Evolutionary conservation across 495 filamentous ascomycete genomes (phyloP), one percentile per base, ranked within the genome.

Genomic region (Lindgomyces ingoldianus): DNA sequence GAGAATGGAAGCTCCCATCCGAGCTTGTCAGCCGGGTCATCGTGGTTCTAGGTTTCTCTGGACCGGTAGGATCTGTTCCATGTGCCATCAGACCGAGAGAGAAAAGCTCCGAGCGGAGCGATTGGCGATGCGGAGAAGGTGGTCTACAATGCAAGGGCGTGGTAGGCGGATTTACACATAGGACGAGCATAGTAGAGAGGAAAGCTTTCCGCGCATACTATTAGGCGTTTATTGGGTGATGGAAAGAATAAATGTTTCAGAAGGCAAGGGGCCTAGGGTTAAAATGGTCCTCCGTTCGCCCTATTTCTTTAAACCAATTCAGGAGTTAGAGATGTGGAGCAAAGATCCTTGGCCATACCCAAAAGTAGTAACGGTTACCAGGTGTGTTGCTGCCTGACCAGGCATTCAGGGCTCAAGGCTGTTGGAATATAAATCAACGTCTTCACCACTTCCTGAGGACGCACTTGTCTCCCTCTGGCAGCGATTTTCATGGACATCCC

Each of bases 1-100:
- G 18, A 30, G 21, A 51, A 12, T 19, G 14, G 19, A 33, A 11
- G 21, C 44, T 9, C 44, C 49, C 1, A 9, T 54, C n/a, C 19
- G 46, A 21, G 62, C 51, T 19, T 70, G 67, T 50, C 26, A n/a
- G 26, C 62, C 56, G 21, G 67, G 62, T 6, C 22, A 46, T 14
- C 36, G 67, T 16, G 16, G 42, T 14, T n/a, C 21, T 25, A 64
- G 36, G 36, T 16, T 45, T 6, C 9, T 45, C 4, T 18, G 8
- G 4, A 51, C n/a, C 22, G 22, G 8, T 1, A 12, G 33, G 36
- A n/a, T 33, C 19, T 70, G 67, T 30, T 18, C 22, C 10, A 62
- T 70, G 62, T 70, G 67, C 44, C 10, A n/a, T 24, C 47, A 69
- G 61, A 51, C 29, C 0, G 26, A 58, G 56, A 58, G 51, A 45